Evolutionary conservation across 2,329 filamentous ascomycete genomes (phyloP), one percentile per base, ranked within the genome.

Genomic region (Colletotrichum theobromicola): DNA sequence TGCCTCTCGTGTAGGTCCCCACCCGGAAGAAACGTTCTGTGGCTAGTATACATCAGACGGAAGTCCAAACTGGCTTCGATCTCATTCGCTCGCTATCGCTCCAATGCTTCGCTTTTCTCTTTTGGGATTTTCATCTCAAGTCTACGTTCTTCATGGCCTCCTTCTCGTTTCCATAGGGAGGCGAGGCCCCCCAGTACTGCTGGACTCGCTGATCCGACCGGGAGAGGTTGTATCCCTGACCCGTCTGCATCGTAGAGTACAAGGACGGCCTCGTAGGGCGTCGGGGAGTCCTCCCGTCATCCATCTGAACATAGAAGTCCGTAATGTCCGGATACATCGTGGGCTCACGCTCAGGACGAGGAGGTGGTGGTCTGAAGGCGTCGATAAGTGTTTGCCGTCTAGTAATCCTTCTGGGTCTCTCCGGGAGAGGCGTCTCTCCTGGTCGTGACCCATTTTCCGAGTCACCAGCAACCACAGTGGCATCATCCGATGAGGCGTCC

Each of bases 341-440:
- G 7, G 62, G 18, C 5, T 50, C 26, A 18, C 8, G 46, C 2
- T 60, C 30, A 7, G 13, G 28, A 3, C 34, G 72, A 15, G 62
- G 62, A 21, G 57, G 64, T 13, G 16, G 65, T 5, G 34, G 61
- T 28, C 37, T 69, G 15, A 76, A 24, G 5, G 69, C 75, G 9
- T 75, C 74, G 16, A 76, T 57, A 24, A 76, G 28, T 16, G 73
- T 76, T 26, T 74, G 66, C 24, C 75, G 62, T 24, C 74, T 76
- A 5, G 66, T 76, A 21, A 76, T 46, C 16, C 73, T 58, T 24
- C 67, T 69, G n/a, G 73, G 66, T n/a, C 74, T 76, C 16, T 70
- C 35, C 5, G 74, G 70, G 24, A 75, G 57, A 7, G 57, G 26
- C 32, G 35, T n/a, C 4, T 55, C 28, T n/a, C 55, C 30, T 28